Evolutionary conservation across 2,329 filamentous ascomycete species (phyloP).

Genomic region (Arthrobotrys musiformis): DNA sequence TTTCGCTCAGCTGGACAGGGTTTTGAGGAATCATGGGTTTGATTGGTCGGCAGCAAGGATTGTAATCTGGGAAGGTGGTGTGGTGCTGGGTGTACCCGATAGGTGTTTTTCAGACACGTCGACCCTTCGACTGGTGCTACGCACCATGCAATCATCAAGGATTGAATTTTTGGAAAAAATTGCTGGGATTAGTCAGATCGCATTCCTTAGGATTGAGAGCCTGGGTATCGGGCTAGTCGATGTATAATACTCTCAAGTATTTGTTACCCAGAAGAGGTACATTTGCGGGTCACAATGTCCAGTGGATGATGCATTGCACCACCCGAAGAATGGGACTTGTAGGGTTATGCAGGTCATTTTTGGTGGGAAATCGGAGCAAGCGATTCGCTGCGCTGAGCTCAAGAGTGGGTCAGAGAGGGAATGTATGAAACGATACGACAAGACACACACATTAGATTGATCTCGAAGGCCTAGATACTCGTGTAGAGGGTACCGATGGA

Average conservation of each 20-base stretch:
- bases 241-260: not conserved
- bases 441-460: not conserved
- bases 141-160: not conserved
- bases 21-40: not conserved
- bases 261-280: not conserved
- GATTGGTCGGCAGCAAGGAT: conserved; percentile 28
- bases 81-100: conserved; percentile 27
- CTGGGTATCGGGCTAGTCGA: conserved; percentile 2
- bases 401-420: not conserved
- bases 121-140: conserved; percentile 21
- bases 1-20: conserved; percentile 35
- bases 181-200: conserved; percentile 27
- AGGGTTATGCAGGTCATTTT: conserved; percentile 46
- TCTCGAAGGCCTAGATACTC: conserved; percentile 13
- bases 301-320: not conserved
- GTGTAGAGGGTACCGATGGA: conserved; percentile 29
- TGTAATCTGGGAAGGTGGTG: conserved; percentile 17
- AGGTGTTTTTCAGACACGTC: conserved; percentile 37
- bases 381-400: conserved; percentile 28
- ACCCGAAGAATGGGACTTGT: conserved; percentile 40
- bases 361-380: conserved; percentile 12
- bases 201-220: not conserved
- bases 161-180: not conserved
- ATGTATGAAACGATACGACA: not conserved
- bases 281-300: not conserved